Evolutionary conservation across 108 stramenopile species (phyloP), one percentile per base, ranked within the genome.

Genomic region (Aurantiochytrium sp.): DNA sequence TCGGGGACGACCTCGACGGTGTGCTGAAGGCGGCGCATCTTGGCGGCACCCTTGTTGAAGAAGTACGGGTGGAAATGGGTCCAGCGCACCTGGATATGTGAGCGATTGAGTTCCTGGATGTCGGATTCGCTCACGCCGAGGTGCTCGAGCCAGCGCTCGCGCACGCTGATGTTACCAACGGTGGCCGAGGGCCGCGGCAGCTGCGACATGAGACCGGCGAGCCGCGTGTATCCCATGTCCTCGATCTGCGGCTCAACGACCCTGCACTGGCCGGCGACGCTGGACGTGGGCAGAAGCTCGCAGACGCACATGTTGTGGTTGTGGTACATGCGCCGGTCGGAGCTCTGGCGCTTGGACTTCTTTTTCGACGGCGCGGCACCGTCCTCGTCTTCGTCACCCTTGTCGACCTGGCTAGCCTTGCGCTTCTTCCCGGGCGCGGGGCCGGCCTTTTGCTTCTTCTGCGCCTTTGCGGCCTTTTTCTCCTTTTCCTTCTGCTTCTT

Each of bases 111-210:
- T 15, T 39, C 69, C 42, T 81, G 41, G 27, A 81, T 39, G 12
- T 81, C 41, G 17, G 69, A 8, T 21, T 81, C 69, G 41, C 12
- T 45, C 6, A 81, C 22, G 42, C 69, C 69, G 4, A 81, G 69
- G 42, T 81, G 69, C 24, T 39, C 37, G 0, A 81, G 42, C 69
- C 69, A 81, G 22, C 69, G 69, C 69, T 81, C 69, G 37, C 69
- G 37, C 37, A 81, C 27, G 22, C 22, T 81, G n/a, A 81, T 45
- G 10, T 45, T 45, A 22, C 69, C 37, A 27, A 39, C 24, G 5
- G 27, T n/a, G 69, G 42, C 42, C 6, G 37, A 39, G 22, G 21
- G 22, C 42, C 41, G 69, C 15, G 69, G 69, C 19, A 81, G 41
- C 42, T 81, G 69, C 10, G 37, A 81, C 69, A 81, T 81, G 69